These are phyloP conservation scores for Vaccinium vitisidaea DNA, from an alignment of 148 eudicot species.

Conservation along the genomic window DNA sequence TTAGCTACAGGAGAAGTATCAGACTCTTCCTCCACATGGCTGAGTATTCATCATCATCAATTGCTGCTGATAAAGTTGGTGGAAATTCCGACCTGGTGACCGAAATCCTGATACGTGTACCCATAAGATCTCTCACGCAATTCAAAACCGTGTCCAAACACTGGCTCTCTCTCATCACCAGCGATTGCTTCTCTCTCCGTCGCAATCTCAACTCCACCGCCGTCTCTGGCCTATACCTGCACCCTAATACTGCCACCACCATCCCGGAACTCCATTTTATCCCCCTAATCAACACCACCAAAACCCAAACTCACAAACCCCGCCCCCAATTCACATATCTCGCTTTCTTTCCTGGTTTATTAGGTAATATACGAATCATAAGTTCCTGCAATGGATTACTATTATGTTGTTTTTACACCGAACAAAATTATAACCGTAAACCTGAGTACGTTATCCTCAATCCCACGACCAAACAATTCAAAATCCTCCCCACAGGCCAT, in stretches of 20 bases:
- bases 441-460: too few relatives aligned
- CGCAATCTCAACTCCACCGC: background rate
- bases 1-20: background rate
- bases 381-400: too few relatives aligned
- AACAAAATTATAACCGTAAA: too few relatives aligned
- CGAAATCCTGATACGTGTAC: conserved; percentile 16
- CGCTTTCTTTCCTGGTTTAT: too few relatives aligned
- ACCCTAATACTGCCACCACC: too few relatives aligned
- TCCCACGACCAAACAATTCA: too few relatives aligned
- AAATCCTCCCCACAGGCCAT: too few relatives aligned
- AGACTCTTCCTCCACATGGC: background rate
- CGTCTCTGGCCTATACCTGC: background rate
- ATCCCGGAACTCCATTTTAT: background rate
- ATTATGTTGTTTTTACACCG: too few relatives aligned
- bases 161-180: conserved; percentile 16
- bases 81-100: background rate
- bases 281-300: background rate
- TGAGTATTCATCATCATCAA: background rate
- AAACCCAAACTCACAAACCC: too few relatives aligned
- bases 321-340: too few relatives aligned
- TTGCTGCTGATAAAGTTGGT: background rate
- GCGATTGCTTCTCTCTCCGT: background rate
- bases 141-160: conserved; percentile 22
- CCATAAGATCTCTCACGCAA: conserved; percentile 13
- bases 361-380: too few relatives aligned